Percentiles rank a stretch among this genome's conserved stretches.
These are phyloP conservation scores for Galerina marginata DNA, from an alignment of 768 basidiomycete species.

Conservation along the genomic window DNA sequence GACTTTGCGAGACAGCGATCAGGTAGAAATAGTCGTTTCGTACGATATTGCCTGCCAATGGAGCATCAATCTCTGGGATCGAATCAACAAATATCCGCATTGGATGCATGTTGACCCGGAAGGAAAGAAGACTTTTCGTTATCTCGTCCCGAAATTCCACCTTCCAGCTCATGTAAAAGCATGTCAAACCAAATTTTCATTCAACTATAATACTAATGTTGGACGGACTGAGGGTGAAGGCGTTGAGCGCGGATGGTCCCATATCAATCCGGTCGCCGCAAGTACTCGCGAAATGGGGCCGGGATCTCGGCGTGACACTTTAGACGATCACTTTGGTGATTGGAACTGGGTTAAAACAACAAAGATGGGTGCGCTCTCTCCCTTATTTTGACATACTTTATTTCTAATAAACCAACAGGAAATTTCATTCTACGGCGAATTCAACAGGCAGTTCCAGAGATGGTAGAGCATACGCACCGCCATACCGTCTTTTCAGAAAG, in stretches of 20 bases:
- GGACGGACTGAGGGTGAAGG: constrained; percentile 42
- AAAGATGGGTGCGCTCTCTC: constrained; percentile 21
- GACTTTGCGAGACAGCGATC: constrained; percentile 9
- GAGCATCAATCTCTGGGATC: too few species aligned
- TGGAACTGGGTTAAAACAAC: constrained; percentile 38
- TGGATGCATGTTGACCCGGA: constrained; percentile 41
- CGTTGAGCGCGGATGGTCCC: constrained; percentile 35
- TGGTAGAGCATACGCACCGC: too few species aligned
- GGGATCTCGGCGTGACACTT: constrained; percentile 23
- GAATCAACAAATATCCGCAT: too few species aligned
- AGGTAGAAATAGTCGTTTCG: constrained; percentile 18
- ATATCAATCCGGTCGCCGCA: constrained; percentile 30
- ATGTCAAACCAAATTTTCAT: constrained; percentile 7
- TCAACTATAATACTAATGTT: constrained; percentile 31
- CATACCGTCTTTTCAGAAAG: too few species aligned
- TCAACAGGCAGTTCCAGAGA: too few species aligned
- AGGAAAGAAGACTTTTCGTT: constrained; percentile 27
- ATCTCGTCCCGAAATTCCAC: constrained; percentile 21
- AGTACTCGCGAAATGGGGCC: constrained; percentile 45
- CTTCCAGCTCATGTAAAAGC: constrained; percentile 2
- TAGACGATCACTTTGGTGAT: constrained; percentile 42
- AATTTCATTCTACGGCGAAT: too few species aligned
- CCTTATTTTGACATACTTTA: too few species aligned
- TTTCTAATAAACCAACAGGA: too few species aligned
- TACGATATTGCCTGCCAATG: too few species aligned